Conservation (phyloP, 2,329 filamentous ascomycete species). For the Trichoderma semiorbis region DNA sequence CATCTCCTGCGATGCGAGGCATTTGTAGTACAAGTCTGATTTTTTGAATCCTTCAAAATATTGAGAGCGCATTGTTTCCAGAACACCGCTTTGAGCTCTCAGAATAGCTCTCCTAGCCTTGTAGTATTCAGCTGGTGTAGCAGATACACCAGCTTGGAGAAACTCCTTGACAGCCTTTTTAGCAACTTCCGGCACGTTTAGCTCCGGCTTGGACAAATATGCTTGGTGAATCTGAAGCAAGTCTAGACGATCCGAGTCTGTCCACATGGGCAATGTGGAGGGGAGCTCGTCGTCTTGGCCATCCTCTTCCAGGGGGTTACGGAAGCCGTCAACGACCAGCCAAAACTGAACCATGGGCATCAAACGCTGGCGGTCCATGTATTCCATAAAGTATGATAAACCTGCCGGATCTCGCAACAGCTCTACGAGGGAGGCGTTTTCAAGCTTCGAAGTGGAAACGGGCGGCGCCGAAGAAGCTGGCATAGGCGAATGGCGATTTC, state of each 20-base stretch:
- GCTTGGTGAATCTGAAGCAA: slow-evolving; percentile 87
- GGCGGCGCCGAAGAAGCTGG: slow-evolving; percentile 26
- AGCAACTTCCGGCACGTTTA: slow-evolving; percentile 70
- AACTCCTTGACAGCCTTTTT: slow-evolving; percentile 72
- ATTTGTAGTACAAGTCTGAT: slow-evolving; percentile 95
- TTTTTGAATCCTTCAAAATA: slow-evolving; percentile 85
- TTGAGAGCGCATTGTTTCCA: slow-evolving; percentile 78
- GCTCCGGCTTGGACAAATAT: slow-evolving; percentile 77
- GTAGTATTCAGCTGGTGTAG: slow-evolving; percentile 77
- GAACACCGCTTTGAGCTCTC: slow-evolving; percentile 73
- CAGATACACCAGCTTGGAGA: slow-evolving; percentile 70
- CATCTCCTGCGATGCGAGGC: slow-evolving; percentile 80
- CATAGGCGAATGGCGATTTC: slow-evolving; percentile 42
- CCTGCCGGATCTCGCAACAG: slow-evolving; percentile 87
- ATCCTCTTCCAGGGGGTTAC: slow-evolving; percentile 85
- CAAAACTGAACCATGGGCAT: slow-evolving; percentile 96
- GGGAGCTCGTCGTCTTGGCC: slow-evolving; percentile 58
- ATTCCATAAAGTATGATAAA: slow-evolving; percentile 98
- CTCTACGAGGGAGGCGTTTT: slow-evolving; percentile 75
- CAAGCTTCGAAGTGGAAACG: slow-evolving; percentile 53
- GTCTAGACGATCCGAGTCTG: slow-evolving; percentile 79
- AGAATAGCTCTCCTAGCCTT: slow-evolving; percentile 78
- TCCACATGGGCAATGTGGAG: slow-evolving; percentile 65
- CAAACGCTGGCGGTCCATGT: slow-evolving; percentile 86
- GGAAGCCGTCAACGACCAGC: slow-evolving; percentile 95